Base-by-base conservation (phyloP, 2,329 filamentous ascomycete species). In the Colletotrichum sidae region DNA sequence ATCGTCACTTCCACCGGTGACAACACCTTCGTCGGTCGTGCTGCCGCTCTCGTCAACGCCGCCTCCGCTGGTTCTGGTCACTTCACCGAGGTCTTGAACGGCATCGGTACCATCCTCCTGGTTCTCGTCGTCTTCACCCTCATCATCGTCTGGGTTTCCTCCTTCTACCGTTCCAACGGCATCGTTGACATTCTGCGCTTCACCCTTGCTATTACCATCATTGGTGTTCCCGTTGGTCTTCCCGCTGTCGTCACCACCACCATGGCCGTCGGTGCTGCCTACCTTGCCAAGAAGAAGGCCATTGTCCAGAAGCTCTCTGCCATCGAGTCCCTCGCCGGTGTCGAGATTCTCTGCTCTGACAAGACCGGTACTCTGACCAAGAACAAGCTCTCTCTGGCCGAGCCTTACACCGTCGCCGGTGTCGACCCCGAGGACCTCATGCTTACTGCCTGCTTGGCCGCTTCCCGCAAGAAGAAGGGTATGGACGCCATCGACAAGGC, bases 401-500 rank as follows among this genome's bases (percentile, higher is more conserved):
- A 96, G 77, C 93, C 93, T 62, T 97, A 90, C 84, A 92, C 90
- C 44, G 91, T 96, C 68, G 84, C 87, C 67, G 93, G 93, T 74
- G 91, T 96, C 66, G 92, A 94, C 71, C 87, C 91, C 41, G 92
- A 96, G 79, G 93, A 96, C 73, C 90, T 97, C 69, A 96, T 97
- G 92, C 86, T 96, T 70, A 96, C 93, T 82, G 93, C 93, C 74
- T 96, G 93, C 79, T 83, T 97, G 74, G 93, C 93, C 74, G 93
- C 93, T 69, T 95, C 91, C 71, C 92, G 93, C 83, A 97, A 96
- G 88, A 95, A 94, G 87, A 96, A 96, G 86, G 93, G 93, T 84
- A 94, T 97, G 69, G 93, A 97, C 77, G 92, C 94, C 71, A 97
- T 97, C 72, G 94, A 97, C 86, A 96, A 95, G 86, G 93, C 93